Conservation (phyloP, 768 basidiomycete species). For the Udeniomyces megalosporus region DNA sequence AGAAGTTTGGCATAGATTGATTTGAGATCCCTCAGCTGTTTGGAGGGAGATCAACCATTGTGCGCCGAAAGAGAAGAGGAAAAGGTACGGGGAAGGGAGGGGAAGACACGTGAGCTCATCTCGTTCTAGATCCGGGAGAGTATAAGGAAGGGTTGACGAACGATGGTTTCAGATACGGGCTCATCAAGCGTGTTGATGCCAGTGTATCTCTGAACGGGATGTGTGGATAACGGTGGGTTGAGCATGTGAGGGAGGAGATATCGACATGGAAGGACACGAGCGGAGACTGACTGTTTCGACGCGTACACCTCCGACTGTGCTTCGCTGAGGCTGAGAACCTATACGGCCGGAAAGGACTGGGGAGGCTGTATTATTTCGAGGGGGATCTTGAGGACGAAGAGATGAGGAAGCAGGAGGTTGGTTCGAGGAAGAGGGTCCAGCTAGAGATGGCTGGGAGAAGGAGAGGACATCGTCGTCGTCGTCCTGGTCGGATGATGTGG, state of each 20-base stretch:
- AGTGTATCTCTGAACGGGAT: slow-evolving; percentile 9
- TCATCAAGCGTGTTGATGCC: slow-evolving; percentile 17
- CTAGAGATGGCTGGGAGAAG: slow-evolving; percentile 8
- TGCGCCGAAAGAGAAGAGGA: too few species aligned
- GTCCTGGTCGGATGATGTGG: too few species aligned
- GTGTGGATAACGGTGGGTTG: background rate
- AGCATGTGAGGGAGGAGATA: background rate
- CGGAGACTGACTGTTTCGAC: slow-evolving; percentile 15
- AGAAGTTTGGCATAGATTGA: slow-evolving; percentile 16
- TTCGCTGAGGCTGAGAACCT: slow-evolving; percentile 2
- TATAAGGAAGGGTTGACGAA: background rate
- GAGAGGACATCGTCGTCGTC: slow-evolving; percentile 14
- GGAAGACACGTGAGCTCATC: background rate
- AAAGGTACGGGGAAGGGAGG: background rate
- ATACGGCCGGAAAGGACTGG: slow-evolving; percentile 10
- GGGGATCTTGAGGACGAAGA: background rate
- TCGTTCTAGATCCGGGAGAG: background rate
- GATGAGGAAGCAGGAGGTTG: background rate
- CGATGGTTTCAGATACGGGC: slow-evolving; percentile 15
- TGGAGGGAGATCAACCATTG: background rate
- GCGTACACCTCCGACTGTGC: slow-evolving; percentile 9
- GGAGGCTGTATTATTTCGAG: too few species aligned
- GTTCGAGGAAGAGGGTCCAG: background rate
- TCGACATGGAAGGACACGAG: background rate
- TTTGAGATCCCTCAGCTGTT: slow-evolving; percentile 10